Percentiles rank a stretch among this genome's conserved stretches.
These are phyloP conservation scores for Perkinsus chesapeaki DNA, from an alignment of 169 alveolate genomes.

Conservation along the genomic window DNA sequence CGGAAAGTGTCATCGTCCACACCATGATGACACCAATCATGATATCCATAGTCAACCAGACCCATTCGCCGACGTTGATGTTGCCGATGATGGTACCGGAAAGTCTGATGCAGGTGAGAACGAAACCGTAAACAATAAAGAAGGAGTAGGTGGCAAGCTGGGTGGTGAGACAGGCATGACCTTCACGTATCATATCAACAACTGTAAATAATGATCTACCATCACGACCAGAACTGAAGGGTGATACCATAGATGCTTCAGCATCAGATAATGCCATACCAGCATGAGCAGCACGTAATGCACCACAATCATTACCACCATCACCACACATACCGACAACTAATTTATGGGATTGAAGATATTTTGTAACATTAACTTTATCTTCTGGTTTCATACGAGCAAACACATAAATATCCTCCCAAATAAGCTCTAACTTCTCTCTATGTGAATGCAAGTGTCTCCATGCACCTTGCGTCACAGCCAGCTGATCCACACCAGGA, in stretches of 20 bases:
- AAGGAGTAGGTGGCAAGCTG: conserved; percentile 75
- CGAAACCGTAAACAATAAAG: conserved; percentile 71
- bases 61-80: conserved; percentile 72
- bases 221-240: conserved; percentile 1
- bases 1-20: conserved; percentile 58
- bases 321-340: conserved; percentile 82
- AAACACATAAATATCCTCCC: neutral
- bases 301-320: conserved; percentile 90
- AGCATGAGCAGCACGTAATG: conserved; percentile 79
- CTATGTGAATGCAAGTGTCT: neutral
- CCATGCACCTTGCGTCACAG: neutral
- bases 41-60: conserved; percentile 58
- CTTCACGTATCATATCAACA: conserved; percentile 57
- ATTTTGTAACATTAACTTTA: neutral
- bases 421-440: neutral
- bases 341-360: neutral
- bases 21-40: conserved; percentile 53
- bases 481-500: neutral
- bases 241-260: neutral
- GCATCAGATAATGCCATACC: conserved; percentile 77
- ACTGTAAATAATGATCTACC: neutral
- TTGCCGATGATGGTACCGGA: conserved; percentile 55
- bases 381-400: neutral
- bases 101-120: conserved; percentile 65
- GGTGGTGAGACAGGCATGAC: conserved; percentile 77